Base-by-base conservation (phyloP, 106 monocot species). In the Hemerocallis citrina region DNA sequence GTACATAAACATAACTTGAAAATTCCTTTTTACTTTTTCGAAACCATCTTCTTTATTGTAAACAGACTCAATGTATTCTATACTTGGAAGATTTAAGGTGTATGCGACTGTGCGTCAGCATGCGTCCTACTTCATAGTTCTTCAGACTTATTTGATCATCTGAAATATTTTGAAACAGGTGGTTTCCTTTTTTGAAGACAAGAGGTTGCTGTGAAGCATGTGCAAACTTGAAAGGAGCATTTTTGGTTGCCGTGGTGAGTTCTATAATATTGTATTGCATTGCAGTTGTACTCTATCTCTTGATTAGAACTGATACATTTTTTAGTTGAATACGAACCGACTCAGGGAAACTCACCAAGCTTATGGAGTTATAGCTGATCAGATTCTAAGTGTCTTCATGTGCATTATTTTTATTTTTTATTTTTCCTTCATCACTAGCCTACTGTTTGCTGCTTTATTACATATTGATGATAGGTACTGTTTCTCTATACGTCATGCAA, bases 161-260 rank as follows among this genome's bases (percentile, higher is more conserved):
- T 55, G 34, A 33, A 30, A 54, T 47, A 60, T 30, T 52, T 16
- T 72, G 32, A 34, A 52, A 46, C 77, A 99, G 92, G 82, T 99
- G 88, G 98, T 99, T 99, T 68, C 98, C 98, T 36, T 99, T 99
- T 71, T 68, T 99, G 68, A 88, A 70, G 44, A 88, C 85, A 62
- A 88, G 65, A 69, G 98, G 92, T 62, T 99, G 98, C 61, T 99
- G 98, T 85, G 98, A 88, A 65, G 84, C 79, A 28, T 99, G 98
- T 80, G 85, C 82, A 59, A 92, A 88, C 82, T 71, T 99, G 57
- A 99, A 99, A 66, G 92, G 77, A 28, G 98, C 98, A 32, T 99
- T 99, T 44, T 80, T 99, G 61, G 82, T 99, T 85, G 85, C 88
- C 66, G 85, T 92, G 82, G 92, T 92, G 66, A 88, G 88, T 80